A percentile compares a stretch with the other conserved stretches of the same genome.
These are phyloP conservation scores for Erysiphe pisi DNA, from an alignment of 2,329 filamentous ascomycete genomes.

Conservation along the genomic window DNA sequence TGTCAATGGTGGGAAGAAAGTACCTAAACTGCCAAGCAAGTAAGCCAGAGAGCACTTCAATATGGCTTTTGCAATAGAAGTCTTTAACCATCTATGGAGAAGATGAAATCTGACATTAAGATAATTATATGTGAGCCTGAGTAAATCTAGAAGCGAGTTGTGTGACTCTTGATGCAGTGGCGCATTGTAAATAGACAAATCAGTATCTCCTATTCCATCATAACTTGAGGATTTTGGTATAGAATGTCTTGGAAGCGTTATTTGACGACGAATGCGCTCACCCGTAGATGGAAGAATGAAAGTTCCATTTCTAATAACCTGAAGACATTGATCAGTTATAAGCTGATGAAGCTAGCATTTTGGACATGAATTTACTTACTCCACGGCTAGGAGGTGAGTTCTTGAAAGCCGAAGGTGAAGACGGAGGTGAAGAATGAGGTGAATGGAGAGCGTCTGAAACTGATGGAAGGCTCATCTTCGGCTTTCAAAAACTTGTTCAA, in stretches of 20 bases:
- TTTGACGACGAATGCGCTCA: conserved; percentile 67
- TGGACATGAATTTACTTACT: no score
- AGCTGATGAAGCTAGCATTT: not conserved
- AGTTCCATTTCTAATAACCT: conserved; percentile 70
- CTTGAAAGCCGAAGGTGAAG: no score
- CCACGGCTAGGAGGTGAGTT: no score
- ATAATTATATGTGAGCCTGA: conserved; percentile 36
- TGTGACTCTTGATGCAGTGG: conserved; percentile 30
- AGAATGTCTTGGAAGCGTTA: conserved; percentile 51
- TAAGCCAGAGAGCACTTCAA: conserved; percentile 90
- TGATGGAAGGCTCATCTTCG: conserved; percentile 36
- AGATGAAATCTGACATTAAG: conserved; percentile 33
- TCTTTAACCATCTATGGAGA: conserved; percentile 52
- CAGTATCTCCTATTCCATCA: not conserved
- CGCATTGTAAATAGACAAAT: conserved; percentile 29
- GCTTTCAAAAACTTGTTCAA: not conserved
- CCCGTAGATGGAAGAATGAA: conserved; percentile 80
- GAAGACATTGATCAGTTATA: not conserved
- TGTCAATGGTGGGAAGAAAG: conserved; percentile 65
- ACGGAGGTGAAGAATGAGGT: conserved; percentile 31
- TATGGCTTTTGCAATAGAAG: conserved; percentile 65
- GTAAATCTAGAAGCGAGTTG: conserved; percentile 35
- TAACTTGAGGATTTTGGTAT: not conserved
- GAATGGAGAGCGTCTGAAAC: conserved; percentile 33
- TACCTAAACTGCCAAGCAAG: conserved; percentile 72